These are phyloP conservation scores for Eucalyptus tenuipes DNA, from an alignment of 345 rosid genomes.

Conservation along the genomic window DNA sequence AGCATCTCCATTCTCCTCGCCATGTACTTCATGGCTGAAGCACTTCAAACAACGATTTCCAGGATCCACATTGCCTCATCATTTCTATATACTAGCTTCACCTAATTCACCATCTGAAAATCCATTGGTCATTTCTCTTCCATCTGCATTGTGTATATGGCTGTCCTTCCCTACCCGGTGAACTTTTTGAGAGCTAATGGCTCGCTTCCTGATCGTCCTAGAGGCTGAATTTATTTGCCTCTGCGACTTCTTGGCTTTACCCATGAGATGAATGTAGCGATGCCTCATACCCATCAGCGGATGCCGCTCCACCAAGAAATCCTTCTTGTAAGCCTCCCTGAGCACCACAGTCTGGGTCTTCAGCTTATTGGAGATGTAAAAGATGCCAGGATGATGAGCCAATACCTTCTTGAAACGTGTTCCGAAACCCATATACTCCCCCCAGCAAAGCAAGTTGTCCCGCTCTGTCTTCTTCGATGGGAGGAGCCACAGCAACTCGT, in stretches of 20 bases:
- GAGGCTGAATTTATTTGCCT: background rate
- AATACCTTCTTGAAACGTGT: constrained; percentile 51
- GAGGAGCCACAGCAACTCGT: constrained; percentile 54
- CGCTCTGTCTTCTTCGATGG: constrained; percentile 73
- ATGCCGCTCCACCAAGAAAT: constrained; percentile 53
- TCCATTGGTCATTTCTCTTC: background rate
- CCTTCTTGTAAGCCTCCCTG: constrained; percentile 65
- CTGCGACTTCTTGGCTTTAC: background rate
- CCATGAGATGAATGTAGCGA: constrained; percentile 65
- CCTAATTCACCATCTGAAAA: background rate
- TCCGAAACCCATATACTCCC: constrained; percentile 59
- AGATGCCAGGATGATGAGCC: constrained; percentile 75
- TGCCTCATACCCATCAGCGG: constrained; percentile 78
- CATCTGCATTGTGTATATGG: background rate
- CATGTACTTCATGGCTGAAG: background rate
- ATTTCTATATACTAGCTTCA: background rate
- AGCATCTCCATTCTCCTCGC: background rate
- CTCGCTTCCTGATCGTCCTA: background rate
- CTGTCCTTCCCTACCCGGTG: background rate
- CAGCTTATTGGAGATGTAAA: constrained; percentile 69
- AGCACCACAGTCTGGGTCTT: constrained; percentile 76
- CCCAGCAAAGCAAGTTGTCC: constrained; percentile 46
- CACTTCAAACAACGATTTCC: background rate
- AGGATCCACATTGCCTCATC: background rate
- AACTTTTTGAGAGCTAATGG: background rate